Conservation (phyloP, 257 asterid genomes). For the Verbena officinalis region DNA sequence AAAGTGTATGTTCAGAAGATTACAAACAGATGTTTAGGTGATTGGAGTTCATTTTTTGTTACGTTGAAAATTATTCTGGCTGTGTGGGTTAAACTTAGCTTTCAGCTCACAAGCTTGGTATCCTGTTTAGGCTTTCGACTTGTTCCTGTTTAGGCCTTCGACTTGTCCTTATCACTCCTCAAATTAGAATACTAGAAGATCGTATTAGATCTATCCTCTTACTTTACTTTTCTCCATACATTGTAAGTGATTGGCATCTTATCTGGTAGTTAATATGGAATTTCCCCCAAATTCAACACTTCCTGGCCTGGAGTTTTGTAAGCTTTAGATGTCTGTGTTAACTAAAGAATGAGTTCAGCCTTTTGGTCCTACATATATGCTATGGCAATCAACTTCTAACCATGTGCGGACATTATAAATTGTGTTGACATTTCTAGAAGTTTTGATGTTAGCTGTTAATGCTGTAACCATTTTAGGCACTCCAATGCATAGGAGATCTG, state of each 20-base stretch:
- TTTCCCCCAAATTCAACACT: background rate
- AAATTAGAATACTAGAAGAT: background rate
- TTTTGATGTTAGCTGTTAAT: background rate
- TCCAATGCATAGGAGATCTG: slow-evolving; percentile 83
- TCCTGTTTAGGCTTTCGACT: no score
- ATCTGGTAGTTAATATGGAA: slow-evolving; percentile 13
- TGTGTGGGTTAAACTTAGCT: background rate
- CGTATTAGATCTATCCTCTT: background rate
- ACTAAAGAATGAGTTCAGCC: background rate
- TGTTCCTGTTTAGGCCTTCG: no score
- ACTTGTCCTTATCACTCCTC: background rate
- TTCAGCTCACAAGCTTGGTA: background rate
- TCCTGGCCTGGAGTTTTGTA: background rate
- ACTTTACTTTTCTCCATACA: background rate
- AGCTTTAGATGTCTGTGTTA: background rate
- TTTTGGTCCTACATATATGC: background rate
- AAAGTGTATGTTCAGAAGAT: background rate
- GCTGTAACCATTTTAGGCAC: slow-evolving; percentile 60
- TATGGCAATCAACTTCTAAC: background rate
- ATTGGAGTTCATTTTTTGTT: no score
- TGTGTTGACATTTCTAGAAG: background rate
- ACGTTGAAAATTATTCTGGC: background rate
- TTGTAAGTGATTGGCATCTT: slow-evolving; percentile 6
- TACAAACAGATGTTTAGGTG: background rate
- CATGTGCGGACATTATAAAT: background rate